A percentile compares a stretch with the other conserved stretches of the same genome.
These are phyloP conservation scores for Phialophora expanda DNA, from an alignment of 2,329 filamentous ascomycete species.

Conservation along the genomic window DNA sequence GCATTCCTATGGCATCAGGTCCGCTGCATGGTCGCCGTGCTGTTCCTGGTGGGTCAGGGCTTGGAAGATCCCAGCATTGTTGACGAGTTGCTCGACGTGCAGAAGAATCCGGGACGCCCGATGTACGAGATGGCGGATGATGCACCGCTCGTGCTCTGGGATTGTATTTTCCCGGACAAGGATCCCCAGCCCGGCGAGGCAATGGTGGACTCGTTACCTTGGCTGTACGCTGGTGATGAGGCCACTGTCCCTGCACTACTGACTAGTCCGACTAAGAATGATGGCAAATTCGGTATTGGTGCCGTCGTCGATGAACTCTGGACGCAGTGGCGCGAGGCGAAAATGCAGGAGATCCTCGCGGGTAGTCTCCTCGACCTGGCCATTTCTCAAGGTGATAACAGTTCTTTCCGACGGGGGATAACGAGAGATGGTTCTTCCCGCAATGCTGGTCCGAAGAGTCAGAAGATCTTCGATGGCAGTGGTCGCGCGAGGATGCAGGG, in stretches of 20 bases:
- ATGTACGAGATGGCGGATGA: slow-evolving; percentile 91
- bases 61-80: slow-evolving; percentile 78
- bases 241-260: slow-evolving; percentile 47
- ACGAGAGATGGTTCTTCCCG: slow-evolving; percentile 23
- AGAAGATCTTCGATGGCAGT: slow-evolving; percentile 64
- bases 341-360: slow-evolving; percentile 88
- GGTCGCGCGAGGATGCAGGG: slow-evolving; percentile 61
- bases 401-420: slow-evolving; percentile 38
- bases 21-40: slow-evolving; percentile 84
- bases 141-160: slow-evolving; percentile 89
- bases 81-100: slow-evolving; percentile 73
- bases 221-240: slow-evolving; percentile 79
- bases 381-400: slow-evolving; percentile 51
- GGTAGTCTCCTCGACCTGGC: slow-evolving; percentile 72
- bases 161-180: slow-evolving; percentile 78
- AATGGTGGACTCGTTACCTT: slow-evolving; percentile 68
- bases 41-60: slow-evolving; percentile 92
- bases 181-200: slow-evolving; percentile 52
- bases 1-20: slow-evolving; percentile 99
- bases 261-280: slow-evolving; percentile 55
- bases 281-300: slow-evolving; percentile 66
- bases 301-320: slow-evolving; percentile 78
- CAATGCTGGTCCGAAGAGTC: slow-evolving; percentile 47
- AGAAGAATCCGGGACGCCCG: slow-evolving; percentile 74
- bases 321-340: slow-evolving; percentile 79